These are phyloP conservation scores for Beauveria bassiana DNA, from an alignment of 2,329 filamentous ascomycete species.

Conservation along the genomic window DNA sequence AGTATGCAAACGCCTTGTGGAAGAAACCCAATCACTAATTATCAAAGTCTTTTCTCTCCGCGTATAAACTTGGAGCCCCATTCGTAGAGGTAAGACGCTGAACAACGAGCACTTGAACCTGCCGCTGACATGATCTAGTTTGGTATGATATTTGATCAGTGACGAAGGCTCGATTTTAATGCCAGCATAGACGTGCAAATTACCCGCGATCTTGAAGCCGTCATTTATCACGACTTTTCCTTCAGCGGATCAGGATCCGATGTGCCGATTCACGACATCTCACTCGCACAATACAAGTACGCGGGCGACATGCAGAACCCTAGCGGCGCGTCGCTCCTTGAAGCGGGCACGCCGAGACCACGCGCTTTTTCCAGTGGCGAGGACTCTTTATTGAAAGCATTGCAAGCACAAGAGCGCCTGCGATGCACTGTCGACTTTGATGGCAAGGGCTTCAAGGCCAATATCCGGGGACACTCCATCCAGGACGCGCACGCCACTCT, in stretches of 20 bases:
- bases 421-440: slow-evolving; percentile 31
- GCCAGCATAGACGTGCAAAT: slow-evolving; percentile 29
- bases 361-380: slow-evolving; percentile 18
- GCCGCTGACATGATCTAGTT: slow-evolving; percentile 1
- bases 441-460: slow-evolving; percentile 31
- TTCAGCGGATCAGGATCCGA: slow-evolving; percentile 35
- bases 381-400: slow-evolving; percentile 16
- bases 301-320: slow-evolving; percentile 19
- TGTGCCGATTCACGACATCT: slow-evolving; percentile 30
- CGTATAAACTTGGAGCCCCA: not conserved
- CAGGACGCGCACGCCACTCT: slow-evolving; percentile 30
- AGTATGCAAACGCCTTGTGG: not conserved
- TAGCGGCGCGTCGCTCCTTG: not conserved
- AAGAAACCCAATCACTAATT: not conserved
- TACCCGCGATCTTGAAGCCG: slow-evolving; percentile 30
- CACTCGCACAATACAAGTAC: slow-evolving; percentile 29
- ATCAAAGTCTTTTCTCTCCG: slow-evolving; percentile 3
- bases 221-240: slow-evolving; percentile 35
- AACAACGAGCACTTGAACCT: too few relatives aligned
- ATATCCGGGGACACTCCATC: slow-evolving; percentile 31
- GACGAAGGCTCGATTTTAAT: not conserved
- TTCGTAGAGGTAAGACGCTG: slow-evolving; percentile 3
- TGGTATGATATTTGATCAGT: not conserved
- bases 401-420: slow-evolving; percentile 23
- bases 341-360: slow-evolving; percentile 7